Evolutionary conservation across 805 yeast species (phyloP).

Genomic region (Ogataea sp.): DNA sequence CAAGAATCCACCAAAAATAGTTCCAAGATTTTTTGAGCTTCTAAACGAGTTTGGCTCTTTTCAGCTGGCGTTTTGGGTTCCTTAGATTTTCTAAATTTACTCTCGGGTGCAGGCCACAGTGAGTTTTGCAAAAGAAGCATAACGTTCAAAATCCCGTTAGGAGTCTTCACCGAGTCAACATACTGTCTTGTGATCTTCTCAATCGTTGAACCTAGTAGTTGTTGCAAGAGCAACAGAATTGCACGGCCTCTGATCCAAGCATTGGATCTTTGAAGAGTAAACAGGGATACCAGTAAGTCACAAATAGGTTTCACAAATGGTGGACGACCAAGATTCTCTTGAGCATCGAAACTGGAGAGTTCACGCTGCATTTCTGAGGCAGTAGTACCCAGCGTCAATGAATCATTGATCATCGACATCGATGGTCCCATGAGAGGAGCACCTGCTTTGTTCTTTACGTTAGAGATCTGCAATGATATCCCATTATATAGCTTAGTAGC

Average conservation of each 20-base stretch:
- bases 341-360: slow-evolving; percentile 37
- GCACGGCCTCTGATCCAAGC: slow-evolving; percentile 86
- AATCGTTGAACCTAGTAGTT: slow-evolving; percentile 74
- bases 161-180: slow-evolving; percentile 32
- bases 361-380: slow-evolving; percentile 43
- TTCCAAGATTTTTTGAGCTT: slow-evolving; percentile 48
- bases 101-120: slow-evolving; percentile 50
- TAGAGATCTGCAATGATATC: slow-evolving; percentile 17
- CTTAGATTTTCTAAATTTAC: slow-evolving; percentile 33
- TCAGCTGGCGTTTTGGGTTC: slow-evolving; percentile 40
- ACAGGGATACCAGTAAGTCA: slow-evolving; percentile 62
- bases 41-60: slow-evolving; percentile 43
- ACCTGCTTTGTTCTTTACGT: not conserved
- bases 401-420: too few species aligned
- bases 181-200: slow-evolving; percentile 55
- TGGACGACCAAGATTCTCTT: slow-evolving; percentile 13
- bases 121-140: slow-evolving; percentile 22
- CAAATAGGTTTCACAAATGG: slow-evolving; percentile 77
- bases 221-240: slow-evolving; percentile 71
- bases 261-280: slow-evolving; percentile 50
- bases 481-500: slow-evolving; percentile 25
- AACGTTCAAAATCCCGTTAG: slow-evolving; percentile 36
- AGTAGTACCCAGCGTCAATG: not conserved
- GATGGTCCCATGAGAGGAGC: too few species aligned
- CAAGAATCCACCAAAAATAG: slow-evolving; percentile 55